Conservation (phyloP, 2,329 filamentous ascomycete genomes). For the Neopestalotiopsis sp. region DNA sequence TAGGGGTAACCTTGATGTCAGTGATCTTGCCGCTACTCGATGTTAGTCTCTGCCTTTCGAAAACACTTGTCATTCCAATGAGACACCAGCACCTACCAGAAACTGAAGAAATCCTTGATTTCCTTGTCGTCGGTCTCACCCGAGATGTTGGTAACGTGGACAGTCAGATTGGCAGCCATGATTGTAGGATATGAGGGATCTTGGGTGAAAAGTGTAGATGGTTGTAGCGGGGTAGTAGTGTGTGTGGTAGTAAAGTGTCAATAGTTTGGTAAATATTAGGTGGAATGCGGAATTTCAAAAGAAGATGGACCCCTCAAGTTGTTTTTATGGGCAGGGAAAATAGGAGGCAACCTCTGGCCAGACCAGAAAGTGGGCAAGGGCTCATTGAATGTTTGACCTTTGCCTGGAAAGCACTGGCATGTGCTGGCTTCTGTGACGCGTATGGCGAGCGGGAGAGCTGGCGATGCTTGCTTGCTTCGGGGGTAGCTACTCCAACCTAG, state of each 20-base stretch:
- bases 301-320: not conserved
- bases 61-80: not conserved
- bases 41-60: slow-evolving; percentile 6
- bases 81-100: slow-evolving; percentile 68
- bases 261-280: not conserved
- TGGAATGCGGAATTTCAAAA: not conserved
- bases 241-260: not conserved
- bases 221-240: slow-evolving; percentile 1
- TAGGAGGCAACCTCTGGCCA: not conserved
- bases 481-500: slow-evolving; percentile 1
- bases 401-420: not conserved
- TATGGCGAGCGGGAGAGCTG: not conserved
- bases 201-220: not conserved
- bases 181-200: slow-evolving; percentile 1
- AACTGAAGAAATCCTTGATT: slow-evolving; percentile 96
- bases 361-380: not conserved
- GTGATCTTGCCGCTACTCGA: slow-evolving; percentile 83
- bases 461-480: not conserved
- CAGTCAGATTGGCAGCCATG: slow-evolving; percentile 67
- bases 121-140: slow-evolving; percentile 84
- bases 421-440: not conserved
- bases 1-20: slow-evolving; percentile 73
- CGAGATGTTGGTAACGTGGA: slow-evolving; percentile 90
- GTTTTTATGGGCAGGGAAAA: not conserved
- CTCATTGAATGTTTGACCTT: not conserved